Conservation (phyloP, 2,329 filamentous ascomycete species). For the Sclerotinia borealis region DNA sequence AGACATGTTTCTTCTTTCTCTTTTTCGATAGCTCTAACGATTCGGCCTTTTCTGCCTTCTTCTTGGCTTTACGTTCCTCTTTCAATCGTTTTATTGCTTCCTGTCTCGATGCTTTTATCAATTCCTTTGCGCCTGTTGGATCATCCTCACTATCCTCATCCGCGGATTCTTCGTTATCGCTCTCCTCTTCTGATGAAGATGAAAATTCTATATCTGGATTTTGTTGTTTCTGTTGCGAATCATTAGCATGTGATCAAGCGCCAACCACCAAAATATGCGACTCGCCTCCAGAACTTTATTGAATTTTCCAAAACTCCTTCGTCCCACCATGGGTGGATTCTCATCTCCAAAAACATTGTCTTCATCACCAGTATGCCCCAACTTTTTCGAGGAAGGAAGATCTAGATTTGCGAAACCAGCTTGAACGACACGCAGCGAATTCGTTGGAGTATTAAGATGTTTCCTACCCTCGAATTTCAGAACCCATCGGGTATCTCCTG, state of each 20-base stretch:
- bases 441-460: constrained; percentile 28
- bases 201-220: constrained; percentile 32
- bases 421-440: constrained; percentile 52
- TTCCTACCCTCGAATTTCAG: constrained; percentile 48
- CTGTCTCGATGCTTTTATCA: constrained; percentile 41
- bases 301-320: constrained; percentile 46
- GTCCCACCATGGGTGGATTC: constrained; percentile 32
- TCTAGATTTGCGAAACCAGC: constrained; percentile 51
- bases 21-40: constrained; percentile 49
- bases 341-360: constrained; percentile 29
- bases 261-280: background rate
- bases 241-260: constrained; percentile 12
- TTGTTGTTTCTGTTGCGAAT: constrained; percentile 34
- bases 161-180: constrained; percentile 23
- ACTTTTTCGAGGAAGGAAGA: constrained; percentile 20
- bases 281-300: constrained; percentile 35
- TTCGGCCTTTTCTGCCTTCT: constrained; percentile 43
- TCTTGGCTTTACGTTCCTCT: constrained; percentile 41
- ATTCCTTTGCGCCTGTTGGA: constrained; percentile 39
- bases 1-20: constrained; percentile 59
- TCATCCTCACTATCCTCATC: constrained; percentile 27
- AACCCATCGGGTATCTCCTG: constrained; percentile 71
- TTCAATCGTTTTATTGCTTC: constrained; percentile 39
- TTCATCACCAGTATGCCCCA: constrained; percentile 23
- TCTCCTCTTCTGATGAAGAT: constrained; percentile 32